Base-by-base conservation (phyloP, 2,329 filamentous ascomycete genomes). In the Raffaelea deltoideospora region DNA sequence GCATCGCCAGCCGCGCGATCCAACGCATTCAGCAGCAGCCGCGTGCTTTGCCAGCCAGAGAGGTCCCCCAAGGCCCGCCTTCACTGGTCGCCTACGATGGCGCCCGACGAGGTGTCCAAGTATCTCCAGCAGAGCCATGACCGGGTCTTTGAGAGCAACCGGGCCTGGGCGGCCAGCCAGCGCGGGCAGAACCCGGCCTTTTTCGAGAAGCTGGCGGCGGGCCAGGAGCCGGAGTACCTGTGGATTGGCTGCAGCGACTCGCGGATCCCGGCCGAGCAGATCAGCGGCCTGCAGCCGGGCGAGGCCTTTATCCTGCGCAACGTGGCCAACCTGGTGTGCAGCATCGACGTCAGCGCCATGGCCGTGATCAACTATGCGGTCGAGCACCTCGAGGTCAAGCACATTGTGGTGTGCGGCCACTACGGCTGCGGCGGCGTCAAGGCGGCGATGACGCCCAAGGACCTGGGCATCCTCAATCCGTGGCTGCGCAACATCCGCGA, bases 231-330 rank as follows among this genome's bases (percentile, higher is more conserved):
- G 38, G 75, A 82, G 50, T 82, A 82, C 56, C 69, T 83, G 37
- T 94, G 85, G 83, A 83, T 94, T 52, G 86, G 87, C 34, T 95
- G 86, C 67, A 79, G 79, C 57, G 86, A 94, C 65, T 85, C 78
- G 29, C 82, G 87, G 46, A 83, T 88, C 53, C 87, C 87, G n/a
- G 86, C 88, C 49, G 88, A 87, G 51, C 82, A 82, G 52, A 76
- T 95, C 55, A 76, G 85, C 33, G 79, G 81, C 46, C 71, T 88
- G 39, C 67, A 80, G 52, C 83, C 86, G n/a, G 86, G 86, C 47
- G 84, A 94, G 59, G 79, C 88, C 50, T 95, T 94, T 57, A 79
- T 92, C 47, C 85, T 93, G 67, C 82, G 87, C 59, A 94, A 95
- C 64, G 93, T 94, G 57, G 86, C 85, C 60, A 94, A 94, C 65